Percentiles rank a stretch among this genome's conserved stretches.
Conservation (phyloP, 306 rosid genomes). For the Benincasa hispida region DNA sequence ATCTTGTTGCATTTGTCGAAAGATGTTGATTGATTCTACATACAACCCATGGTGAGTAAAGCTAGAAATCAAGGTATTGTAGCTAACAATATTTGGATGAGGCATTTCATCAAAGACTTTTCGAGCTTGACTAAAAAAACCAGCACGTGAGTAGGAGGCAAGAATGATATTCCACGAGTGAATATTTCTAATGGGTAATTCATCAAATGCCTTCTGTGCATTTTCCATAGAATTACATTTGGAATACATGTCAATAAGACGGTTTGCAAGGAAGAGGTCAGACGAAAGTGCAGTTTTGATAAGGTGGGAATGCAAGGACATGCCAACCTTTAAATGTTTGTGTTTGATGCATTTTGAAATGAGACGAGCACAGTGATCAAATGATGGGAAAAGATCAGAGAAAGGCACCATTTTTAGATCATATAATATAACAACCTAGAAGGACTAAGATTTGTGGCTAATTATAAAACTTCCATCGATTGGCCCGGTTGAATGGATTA, state of each 20-base stretch:
- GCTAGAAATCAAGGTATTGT: slow-evolving; percentile 38
- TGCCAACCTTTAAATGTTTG: slow-evolving; percentile 28
- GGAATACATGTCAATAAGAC: slow-evolving; percentile 40
- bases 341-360: slow-evolving; percentile 25
- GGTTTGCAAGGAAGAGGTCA: slow-evolving; percentile 28
- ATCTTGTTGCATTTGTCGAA: slow-evolving; percentile 22
- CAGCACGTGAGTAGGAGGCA: slow-evolving; percentile 17
- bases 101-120: slow-evolving; percentile 36
- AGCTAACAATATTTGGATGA: slow-evolving; percentile 33
- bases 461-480: background rate
- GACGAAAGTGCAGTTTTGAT: slow-evolving; percentile 38
- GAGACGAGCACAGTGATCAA: slow-evolving; percentile 18
- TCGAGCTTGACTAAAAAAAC: slow-evolving; percentile 19
- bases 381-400: background rate
- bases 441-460: background rate
- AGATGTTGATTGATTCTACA: slow-evolving; percentile 18
- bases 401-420: slow-evolving; percentile 3
- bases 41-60: slow-evolving; percentile 24
- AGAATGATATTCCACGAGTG: slow-evolving; percentile 52
- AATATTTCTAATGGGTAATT: slow-evolving; percentile 30
- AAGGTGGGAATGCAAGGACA: slow-evolving; percentile 33
- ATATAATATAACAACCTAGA: background rate
- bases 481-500: background rate
- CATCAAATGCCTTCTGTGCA: slow-evolving; percentile 28
- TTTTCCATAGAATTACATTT: slow-evolving; percentile 30